Conservation (phyloP, 1,284 basidiomycete species). For the Ceratobasidium sp. region DNA sequence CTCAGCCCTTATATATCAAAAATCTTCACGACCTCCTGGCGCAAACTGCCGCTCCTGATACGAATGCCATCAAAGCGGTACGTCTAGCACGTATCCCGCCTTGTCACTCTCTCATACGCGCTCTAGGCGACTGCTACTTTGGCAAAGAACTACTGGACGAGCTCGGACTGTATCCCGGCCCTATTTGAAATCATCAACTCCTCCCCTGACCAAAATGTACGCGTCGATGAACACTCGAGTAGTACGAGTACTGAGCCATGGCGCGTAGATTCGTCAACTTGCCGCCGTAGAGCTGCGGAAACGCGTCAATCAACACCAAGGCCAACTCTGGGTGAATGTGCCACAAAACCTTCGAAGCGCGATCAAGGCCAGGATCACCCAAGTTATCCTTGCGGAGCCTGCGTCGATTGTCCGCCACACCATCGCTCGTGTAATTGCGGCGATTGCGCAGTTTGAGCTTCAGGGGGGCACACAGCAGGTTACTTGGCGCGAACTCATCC, state of each 20-base stretch:
- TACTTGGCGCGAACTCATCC: constrained; percentile 88
- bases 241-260: constrained; percentile 37
- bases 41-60: constrained; percentile 86
- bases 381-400: constrained; percentile 77
- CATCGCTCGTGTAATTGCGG: constrained; percentile 89
- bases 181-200: constrained; percentile 88
- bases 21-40: constrained; percentile 82
- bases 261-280: constrained; percentile 86
- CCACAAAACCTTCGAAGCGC: constrained; percentile 73
- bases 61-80: constrained; percentile 84
- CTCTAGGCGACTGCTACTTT: constrained; percentile 86
- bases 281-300: constrained; percentile 98
- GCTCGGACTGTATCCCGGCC: constrained; percentile 87
- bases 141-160: constrained; percentile 91
- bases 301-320: constrained; percentile 81
- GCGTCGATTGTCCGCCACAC: constrained; percentile 90
- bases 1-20: constrained; percentile 72
- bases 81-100: constrained; percentile 50
- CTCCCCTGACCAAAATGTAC: constrained; percentile 70
- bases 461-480: constrained; percentile 58
- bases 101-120: constrained; percentile 36
- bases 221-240: not conserved
- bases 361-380: constrained; percentile 86
- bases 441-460: constrained; percentile 91
- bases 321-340: constrained; percentile 83